Percentiles rank a stretch among this genome's conserved stretches.
Evolutionary conservation across 495 filamentous ascomycete genomes (phyloP).

Genomic region (Hypoxylon trugodes): DNA sequence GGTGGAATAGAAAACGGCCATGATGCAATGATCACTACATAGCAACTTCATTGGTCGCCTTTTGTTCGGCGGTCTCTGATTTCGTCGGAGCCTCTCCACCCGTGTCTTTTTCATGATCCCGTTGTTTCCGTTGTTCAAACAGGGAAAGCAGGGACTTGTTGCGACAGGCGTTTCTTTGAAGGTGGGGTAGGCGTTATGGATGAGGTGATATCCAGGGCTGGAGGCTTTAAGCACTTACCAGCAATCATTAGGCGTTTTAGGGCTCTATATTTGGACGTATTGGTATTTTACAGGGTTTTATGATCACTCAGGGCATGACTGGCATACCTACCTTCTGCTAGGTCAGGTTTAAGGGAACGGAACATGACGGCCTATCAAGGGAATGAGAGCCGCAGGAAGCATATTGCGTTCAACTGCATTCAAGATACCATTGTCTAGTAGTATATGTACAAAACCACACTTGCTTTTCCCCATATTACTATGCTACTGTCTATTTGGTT

Average conservation of each 20-base stretch:
- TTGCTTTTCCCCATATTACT: slow-evolving; percentile 1
- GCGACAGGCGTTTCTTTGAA: slow-evolving; percentile 10
- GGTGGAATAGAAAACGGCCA: slow-evolving; percentile 53
- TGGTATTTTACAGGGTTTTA: slow-evolving; percentile 10
- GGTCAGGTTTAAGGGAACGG: slow-evolving; percentile 10
- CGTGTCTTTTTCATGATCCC: background rate
- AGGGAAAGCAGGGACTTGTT: background rate
- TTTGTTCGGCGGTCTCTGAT: slow-evolving; percentile 1
- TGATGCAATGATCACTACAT: slow-evolving; percentile 68
- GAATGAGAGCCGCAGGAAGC: background rate
- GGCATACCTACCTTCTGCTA: no score
- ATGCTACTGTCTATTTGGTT: slow-evolving; percentile 72
- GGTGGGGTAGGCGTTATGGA: slow-evolving; percentile 19
- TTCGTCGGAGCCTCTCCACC: no score
- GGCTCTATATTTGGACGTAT: slow-evolving; percentile 4
- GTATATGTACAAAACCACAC: slow-evolving; percentile 44
- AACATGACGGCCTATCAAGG: background rate
- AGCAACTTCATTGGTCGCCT: slow-evolving; percentile 1
- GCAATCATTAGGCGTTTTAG: slow-evolving; percentile 20
- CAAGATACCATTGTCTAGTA: slow-evolving; percentile 38
- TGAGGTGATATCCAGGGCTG: slow-evolving; percentile 10
- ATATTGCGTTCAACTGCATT: slow-evolving; percentile 7
- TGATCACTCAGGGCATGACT: slow-evolving; percentile 15
- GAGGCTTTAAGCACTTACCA: background rate
- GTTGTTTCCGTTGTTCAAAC: no score